phyloP scores from a whole-genome alignment of 768 basidiomycete species.

The Boletus reticulatus region DNA sequence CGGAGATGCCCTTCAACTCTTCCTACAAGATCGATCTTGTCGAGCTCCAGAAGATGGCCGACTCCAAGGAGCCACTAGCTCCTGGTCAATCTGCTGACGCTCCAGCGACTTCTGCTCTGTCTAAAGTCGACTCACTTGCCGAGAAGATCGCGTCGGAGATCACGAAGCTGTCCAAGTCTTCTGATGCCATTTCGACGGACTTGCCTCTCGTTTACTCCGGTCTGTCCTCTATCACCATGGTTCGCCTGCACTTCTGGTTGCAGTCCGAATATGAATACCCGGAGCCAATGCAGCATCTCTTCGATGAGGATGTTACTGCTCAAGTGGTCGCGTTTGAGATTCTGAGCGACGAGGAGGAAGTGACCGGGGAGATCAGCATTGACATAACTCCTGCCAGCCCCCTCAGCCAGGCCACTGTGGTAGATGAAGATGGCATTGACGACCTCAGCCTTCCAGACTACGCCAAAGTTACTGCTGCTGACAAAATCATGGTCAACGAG shows the following conservation, averaged over 20 bases:
- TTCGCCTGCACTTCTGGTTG: constrained; percentile 32
- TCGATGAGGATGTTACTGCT: constrained; percentile 30
- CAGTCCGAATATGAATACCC: constrained; percentile 33
- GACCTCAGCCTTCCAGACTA: neutral
- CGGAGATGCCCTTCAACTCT: constrained; percentile 14
- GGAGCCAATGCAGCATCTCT: constrained; percentile 27
- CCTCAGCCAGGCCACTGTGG: constrained; percentile 16
- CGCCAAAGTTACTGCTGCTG: neutral
- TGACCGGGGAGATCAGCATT: constrained; percentile 9
- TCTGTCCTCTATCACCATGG: constrained; percentile 30
- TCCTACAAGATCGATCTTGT: constrained; percentile 17
- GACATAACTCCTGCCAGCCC: constrained; percentile 9
- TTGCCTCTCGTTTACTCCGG: constrained; percentile 32
- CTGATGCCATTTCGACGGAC: constrained; percentile 26
- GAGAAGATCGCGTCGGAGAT: constrained; percentile 34
- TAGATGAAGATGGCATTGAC: constrained; percentile 19
- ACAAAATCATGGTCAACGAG: neutral
- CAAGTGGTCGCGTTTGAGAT: constrained; percentile 30
- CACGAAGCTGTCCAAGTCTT: constrained; percentile 26
- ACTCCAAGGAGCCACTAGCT: constrained; percentile 5
- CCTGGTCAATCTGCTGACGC: constrained; percentile 5
- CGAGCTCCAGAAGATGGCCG: constrained; percentile 9
- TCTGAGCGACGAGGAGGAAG: constrained; percentile 18
- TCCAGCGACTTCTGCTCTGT: constrained; percentile 9
- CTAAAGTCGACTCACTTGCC: constrained; percentile 26